Percentiles rank a stretch among this genome's conserved stretches.
Conservation (phyloP, 129 eudicot species). For the Mikania micrantha region DNA sequence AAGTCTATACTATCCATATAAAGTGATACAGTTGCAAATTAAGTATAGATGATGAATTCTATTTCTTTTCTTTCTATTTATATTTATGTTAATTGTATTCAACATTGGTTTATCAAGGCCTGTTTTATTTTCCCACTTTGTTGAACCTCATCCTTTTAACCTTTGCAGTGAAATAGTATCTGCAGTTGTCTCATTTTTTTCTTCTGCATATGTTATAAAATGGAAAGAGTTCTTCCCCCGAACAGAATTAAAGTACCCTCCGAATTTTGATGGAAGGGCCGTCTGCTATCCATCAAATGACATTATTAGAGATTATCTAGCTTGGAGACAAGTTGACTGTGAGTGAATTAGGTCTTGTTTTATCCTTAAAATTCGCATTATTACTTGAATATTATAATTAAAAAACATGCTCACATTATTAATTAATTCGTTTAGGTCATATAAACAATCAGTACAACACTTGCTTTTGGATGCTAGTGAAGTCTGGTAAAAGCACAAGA, state of each 20-base stretch:
- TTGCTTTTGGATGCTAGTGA: slow-evolving; percentile 95
- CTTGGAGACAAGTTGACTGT: slow-evolving; percentile 99
- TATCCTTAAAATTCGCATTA: background rate
- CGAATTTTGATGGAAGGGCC: slow-evolving; percentile 92
- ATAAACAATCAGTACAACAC: slow-evolving; percentile 96
- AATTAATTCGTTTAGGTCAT: slow-evolving; percentile 50
- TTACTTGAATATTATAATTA: background rate
- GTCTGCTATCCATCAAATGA: slow-evolving; percentile 76
- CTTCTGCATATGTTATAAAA: slow-evolving; percentile 59
- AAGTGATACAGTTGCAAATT: background rate
- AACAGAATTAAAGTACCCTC: slow-evolving; percentile 56
- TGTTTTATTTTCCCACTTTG: background rate
- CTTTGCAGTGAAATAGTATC: slow-evolving; percentile 76
- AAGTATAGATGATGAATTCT: background rate
- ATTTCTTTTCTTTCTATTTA: background rate
- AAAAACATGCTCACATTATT: background rate
- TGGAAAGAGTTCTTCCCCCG: slow-evolving; percentile 65
- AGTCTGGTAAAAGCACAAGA: slow-evolving; percentile 70
- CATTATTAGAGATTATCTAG: slow-evolving; percentile 75
- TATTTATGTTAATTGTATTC: background rate
- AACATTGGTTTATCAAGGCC: background rate
- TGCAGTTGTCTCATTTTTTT: slow-evolving; percentile 58
- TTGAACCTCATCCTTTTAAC: background rate
- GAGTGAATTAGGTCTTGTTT: slow-evolving; percentile 22
- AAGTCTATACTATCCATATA: background rate